phyloP scores from a whole-genome alignment of 2,329 filamentous ascomycete species.

The Diplocarpon rosae region DNA sequence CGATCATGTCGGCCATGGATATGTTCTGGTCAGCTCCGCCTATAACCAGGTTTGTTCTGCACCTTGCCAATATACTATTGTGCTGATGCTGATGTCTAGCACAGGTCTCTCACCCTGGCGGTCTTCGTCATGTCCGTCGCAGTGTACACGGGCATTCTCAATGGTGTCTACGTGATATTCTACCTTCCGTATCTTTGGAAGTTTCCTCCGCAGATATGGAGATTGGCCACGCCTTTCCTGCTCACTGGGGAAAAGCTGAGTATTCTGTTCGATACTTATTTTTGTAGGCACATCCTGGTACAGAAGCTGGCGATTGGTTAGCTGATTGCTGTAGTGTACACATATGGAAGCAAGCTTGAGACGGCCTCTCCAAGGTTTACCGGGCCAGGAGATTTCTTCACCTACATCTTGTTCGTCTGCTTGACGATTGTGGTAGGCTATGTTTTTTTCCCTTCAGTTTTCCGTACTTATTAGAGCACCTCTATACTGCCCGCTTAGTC shows the following conservation, averaged over 20 bases:
- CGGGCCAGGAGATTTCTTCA: conserved; percentile 54
- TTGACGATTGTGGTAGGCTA: conserved; percentile 51
- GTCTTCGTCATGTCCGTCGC: conserved; percentile 48
- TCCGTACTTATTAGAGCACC: conserved; percentile 30
- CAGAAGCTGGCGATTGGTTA: neutral
- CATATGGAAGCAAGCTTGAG: conserved; percentile 54
- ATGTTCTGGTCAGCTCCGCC: conserved; percentile 55
- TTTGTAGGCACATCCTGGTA: conserved; percentile 36
- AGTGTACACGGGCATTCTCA: conserved; percentile 43
- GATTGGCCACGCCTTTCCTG: conserved; percentile 28
- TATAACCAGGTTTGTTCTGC: conserved; percentile 46
- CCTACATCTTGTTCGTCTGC: conserved; percentile 53
- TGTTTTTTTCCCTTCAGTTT: conserved; percentile 9
- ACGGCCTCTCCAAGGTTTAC: conserved; percentile 48
- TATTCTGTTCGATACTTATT: conserved; percentile 59
- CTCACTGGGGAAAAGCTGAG: conserved; percentile 27
- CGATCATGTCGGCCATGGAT: conserved; percentile 38
- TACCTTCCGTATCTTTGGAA: conserved; percentile 38
- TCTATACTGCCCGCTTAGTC: conserved; percentile 50
- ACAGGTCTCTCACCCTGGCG: conserved; percentile 52
- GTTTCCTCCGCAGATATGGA: conserved; percentile 33
- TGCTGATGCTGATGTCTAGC: conserved; percentile 35
- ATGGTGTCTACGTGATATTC: conserved; percentile 39
- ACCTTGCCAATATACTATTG: conserved; percentile 8
- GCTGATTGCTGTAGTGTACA: conserved; percentile 41